Evolutionary conservation across 768 basidiomycete species (phyloP).

Genomic region (Kwoniella bestiolae): DNA sequence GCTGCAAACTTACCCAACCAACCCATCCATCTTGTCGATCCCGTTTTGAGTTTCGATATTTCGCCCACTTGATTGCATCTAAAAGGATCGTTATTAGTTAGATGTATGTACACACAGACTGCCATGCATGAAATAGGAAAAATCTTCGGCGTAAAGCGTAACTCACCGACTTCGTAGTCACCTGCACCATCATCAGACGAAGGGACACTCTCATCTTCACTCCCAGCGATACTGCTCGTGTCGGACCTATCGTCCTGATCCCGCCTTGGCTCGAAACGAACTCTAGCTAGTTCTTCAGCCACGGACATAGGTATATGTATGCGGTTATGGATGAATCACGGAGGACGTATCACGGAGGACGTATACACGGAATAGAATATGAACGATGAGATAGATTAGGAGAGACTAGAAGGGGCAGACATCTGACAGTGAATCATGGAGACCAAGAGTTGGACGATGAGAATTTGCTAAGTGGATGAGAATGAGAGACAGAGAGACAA

Average conservation of each 20-base stretch:
- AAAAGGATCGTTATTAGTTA: background rate
- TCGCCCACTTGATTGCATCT: slow-evolving; percentile 44
- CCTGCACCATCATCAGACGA: slow-evolving; percentile 18
- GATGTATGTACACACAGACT: too few species aligned
- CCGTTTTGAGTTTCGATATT: slow-evolving; percentile 25
- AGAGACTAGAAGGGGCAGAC: too few species aligned
- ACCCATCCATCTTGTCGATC: slow-evolving; percentile 24
- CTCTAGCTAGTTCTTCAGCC: slow-evolving; percentile 2
- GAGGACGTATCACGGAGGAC: too few species aligned
- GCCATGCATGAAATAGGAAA: background rate
- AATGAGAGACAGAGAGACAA: too few species aligned
- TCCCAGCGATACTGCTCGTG: slow-evolving; percentile 10
- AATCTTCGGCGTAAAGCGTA: background rate
- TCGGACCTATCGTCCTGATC: slow-evolving; percentile 10
- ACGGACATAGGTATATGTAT: background rate
- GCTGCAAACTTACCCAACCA: slow-evolving; percentile 41
- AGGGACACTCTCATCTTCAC: slow-evolving; percentile 24
- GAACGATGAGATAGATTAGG: too few species aligned
- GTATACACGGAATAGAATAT: too few species aligned
- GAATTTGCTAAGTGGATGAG: too few species aligned
- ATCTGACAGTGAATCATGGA: too few species aligned
- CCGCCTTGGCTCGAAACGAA: slow-evolving; percentile 8
- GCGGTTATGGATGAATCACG: background rate
- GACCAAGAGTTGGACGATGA: too few species aligned
- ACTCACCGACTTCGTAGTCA: slow-evolving; percentile 33